Conservation (phyloP, 2,329 filamentous ascomycete genomes). For the Cercospora sp. region DNA sequence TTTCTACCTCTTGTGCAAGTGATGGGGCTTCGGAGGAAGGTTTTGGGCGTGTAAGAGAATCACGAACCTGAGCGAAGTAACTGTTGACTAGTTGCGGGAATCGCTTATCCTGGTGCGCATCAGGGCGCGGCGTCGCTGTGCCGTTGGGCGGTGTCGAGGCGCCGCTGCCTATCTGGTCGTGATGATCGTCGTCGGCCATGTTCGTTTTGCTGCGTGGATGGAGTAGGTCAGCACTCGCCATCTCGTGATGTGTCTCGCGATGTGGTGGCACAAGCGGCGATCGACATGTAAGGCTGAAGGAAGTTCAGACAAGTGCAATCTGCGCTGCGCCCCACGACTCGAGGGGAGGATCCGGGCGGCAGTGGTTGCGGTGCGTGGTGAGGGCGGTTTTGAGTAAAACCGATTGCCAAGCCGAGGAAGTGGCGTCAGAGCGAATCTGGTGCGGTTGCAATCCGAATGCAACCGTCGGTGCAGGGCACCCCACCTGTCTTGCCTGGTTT, state of each 20-base stretch:
- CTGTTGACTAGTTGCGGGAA: constrained; percentile 89
- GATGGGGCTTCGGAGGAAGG: constrained; percentile 36
- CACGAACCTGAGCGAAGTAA: constrained; percentile 99
- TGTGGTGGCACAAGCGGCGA: constrained; percentile 21
- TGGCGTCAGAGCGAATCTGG: constrained; percentile 6
- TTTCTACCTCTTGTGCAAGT: constrained; percentile 28
- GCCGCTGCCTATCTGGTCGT: constrained; percentile 74
- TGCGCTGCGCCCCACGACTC: constrained; percentile 4
- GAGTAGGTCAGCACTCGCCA: constrained; percentile 33
- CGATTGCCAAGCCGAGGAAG: constrained; percentile 14
- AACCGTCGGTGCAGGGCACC: constrained; percentile 4
- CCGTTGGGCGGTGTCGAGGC: constrained; percentile 81
- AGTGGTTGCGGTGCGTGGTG: neutral
- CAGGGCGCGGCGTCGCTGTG: constrained; percentile 88
- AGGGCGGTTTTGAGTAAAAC: neutral
- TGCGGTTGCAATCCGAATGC: constrained; percentile 7
- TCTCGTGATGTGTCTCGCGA: constrained; percentile 20
- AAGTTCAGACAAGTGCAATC: constrained; percentile 12
- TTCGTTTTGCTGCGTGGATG: constrained; percentile 35
- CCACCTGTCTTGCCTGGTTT: constrained; percentile 5
- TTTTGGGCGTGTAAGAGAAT: constrained; percentile 56
- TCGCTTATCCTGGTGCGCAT: constrained; percentile 83
- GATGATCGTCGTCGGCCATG: constrained; percentile 60
- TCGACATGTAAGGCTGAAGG: constrained; percentile 21
- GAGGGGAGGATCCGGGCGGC: neutral